These are phyloP conservation scores for Pleodorina starrii DNA, from an alignment of 139 green algal genomes.

Conservation along the genomic window DNA sequence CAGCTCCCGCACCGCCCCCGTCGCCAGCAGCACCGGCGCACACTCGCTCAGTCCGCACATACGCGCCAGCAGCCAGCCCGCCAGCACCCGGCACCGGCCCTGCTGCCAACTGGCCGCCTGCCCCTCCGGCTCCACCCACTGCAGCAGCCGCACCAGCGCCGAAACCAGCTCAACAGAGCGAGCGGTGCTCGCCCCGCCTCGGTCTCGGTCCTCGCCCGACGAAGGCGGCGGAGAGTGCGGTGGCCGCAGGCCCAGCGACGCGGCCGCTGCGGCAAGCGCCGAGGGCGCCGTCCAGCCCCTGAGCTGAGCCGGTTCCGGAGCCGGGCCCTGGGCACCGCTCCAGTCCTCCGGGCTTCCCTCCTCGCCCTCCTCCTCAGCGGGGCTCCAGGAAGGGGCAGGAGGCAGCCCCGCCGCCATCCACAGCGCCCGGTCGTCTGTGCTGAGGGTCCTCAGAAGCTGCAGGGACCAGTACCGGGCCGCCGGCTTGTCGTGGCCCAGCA, in stretches of 20 bases:
- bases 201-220: too few relatives aligned
- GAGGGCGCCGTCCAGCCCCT: too few relatives aligned
- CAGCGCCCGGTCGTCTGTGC: constrained; percentile 19
- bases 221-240: too few relatives aligned
- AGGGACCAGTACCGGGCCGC: constrained; percentile 38
- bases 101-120: constrained; percentile 4
- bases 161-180: not conserved
- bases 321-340: too few relatives aligned
- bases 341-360: not conserved
- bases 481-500: not conserved
- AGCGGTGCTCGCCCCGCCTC: not conserved
- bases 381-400: too few relatives aligned
- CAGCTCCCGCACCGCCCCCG: constrained; percentile 29
- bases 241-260: too few relatives aligned
- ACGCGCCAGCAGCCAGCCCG: constrained; percentile 42
- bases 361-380: not conserved
- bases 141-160: constrained; percentile 14
- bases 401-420: not conserved
- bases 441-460: constrained; percentile 44
- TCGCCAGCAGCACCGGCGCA: not conserved
- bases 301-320: too few relatives aligned
- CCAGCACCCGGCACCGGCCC: constrained; percentile 14
- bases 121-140: not conserved
- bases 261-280: not conserved
- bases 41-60: not conserved